Evolutionary conservation across 2,329 filamentous ascomycete species (phyloP).

Genomic region (Talaromyces sp.): DNA sequence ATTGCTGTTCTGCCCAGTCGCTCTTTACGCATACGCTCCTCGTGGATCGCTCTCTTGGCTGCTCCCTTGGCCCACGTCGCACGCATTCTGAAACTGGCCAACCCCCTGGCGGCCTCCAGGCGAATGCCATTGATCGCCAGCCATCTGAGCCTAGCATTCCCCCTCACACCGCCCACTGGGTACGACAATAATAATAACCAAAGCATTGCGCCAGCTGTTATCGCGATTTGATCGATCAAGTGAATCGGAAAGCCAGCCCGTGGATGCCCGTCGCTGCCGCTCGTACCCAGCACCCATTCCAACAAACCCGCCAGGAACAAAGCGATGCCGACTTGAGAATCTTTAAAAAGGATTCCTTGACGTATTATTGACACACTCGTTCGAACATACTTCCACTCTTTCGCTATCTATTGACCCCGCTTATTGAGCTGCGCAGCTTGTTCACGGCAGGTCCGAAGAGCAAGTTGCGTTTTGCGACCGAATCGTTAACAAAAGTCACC

Average conservation of each 20-base stretch:
- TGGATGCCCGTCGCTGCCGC: background rate
- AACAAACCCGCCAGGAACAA: background rate
- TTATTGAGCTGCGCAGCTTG: constrained; percentile 8
- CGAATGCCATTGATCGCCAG: background rate
- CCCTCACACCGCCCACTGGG: background rate
- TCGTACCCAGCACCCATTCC: background rate
- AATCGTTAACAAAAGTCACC: background rate
- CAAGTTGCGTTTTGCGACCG: constrained; percentile 5
- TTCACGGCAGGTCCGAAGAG: constrained; percentile 12
- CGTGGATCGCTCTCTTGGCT: background rate
- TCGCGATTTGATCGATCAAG: background rate
- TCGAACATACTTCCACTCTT: background rate
- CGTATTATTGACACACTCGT: background rate
- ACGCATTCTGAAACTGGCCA: constrained; percentile 11
- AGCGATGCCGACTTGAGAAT: background rate
- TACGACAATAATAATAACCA: background rate
- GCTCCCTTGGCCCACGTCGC: background rate
- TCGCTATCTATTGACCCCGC: background rate
- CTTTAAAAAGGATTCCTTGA: background rate
- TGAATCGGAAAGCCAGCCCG: background rate
- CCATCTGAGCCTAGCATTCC: background rate
- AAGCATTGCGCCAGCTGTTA: background rate
- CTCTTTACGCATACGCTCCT: background rate
- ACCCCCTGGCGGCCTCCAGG: background rate
- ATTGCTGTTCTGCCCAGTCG: background rate